Base-by-base conservation (phyloP, 306 rosid genomes). In the Hippophae gyantsensis region DNA sequence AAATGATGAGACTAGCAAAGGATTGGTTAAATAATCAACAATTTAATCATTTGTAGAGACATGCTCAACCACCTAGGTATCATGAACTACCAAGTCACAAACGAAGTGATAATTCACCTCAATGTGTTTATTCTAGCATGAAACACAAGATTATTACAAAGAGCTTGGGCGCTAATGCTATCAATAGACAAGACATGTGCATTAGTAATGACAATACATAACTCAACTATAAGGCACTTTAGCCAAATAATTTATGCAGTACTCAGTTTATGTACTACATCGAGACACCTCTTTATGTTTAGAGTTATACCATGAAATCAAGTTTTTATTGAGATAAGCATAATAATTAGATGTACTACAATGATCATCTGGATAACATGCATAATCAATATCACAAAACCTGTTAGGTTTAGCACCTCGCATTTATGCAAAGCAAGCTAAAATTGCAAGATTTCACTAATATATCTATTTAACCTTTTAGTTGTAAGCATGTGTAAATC, bases 371-470 rank as follows among this genome's bases (percentile, higher is more conserved):
- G 25, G 48, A 40, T 42, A 8, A 2, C 60, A 0, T 1, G 47
- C 25, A 32, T 38, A 56, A 13, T 56, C 47, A 6, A 6, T 13
- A 13, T 56, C 46, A 1, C 11, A 11, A 12, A 38, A 41, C 0
- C 26, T 5, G 3, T 10, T 2, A 53, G 1, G 1, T 13, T 6
- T 1, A 53, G 5, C 1, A 0, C 5, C 0, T 8, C 10, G 0
- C 11, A 43, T 1, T 10, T 6, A 9, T 56, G 11, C 2, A 48
- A 41, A 5, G 8, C 5, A 6, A 40, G 42, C 1, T 25, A 48
- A 56, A 38, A 8, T 10, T 5, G 0, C 2, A 42, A 12, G 9
- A 26, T 40, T 12, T 0, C 1, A 3, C 42, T 56, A 2, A 56
- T 3, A 12, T 56, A 56, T 1, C 48, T 2, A 0, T 42, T 3